Evolutionary conservation across 2,329 filamentous ascomycete genomes (phyloP).

Genomic region (Lachnum nothofagi): DNA sequence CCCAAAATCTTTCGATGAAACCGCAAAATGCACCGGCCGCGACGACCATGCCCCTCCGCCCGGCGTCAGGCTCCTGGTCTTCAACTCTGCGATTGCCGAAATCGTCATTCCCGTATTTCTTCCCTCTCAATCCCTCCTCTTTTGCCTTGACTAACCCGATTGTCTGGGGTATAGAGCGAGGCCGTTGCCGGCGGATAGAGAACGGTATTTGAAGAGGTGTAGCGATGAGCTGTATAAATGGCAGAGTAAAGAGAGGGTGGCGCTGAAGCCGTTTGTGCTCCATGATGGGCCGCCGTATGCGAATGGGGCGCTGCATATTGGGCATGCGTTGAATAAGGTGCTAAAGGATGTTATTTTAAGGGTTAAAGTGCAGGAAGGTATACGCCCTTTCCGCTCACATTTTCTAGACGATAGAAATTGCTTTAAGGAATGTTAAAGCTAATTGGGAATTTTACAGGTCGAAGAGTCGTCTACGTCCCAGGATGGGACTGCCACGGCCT

Average conservation of each 20-base stretch:
- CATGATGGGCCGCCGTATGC: slow-evolving; percentile 97
- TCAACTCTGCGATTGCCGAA: slow-evolving; percentile 71
- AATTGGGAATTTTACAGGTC: slow-evolving; percentile 37
- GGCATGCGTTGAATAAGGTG: slow-evolving; percentile 94
- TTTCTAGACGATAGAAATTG: neutral
- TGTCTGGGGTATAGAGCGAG: no score
- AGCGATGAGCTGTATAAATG: slow-evolving; percentile 85
- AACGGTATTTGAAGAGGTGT: slow-evolving; percentile 65
- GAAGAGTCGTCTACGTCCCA: slow-evolving; percentile 73
- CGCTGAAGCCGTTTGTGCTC: slow-evolving; percentile 61
- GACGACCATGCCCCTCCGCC: slow-evolving; percentile 29
- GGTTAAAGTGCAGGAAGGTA: slow-evolving; percentile 68
- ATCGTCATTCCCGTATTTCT: slow-evolving; percentile 66
- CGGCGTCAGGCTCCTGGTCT: slow-evolving; percentile 56
- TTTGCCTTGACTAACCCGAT: no score
- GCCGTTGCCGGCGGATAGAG: slow-evolving; percentile 40
- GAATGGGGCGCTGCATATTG: slow-evolving; percentile 85
- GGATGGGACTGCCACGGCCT: slow-evolving; percentile 98
- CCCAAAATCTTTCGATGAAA: neutral
- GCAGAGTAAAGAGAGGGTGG: slow-evolving; percentile 50
- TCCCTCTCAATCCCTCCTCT: neutral
- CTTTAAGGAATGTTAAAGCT: no score
- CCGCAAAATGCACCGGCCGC: neutral
- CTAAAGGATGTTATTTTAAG: slow-evolving; percentile 90
- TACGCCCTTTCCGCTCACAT: no score